A percentile compares a stretch with the other conserved stretches of the same genome.
phyloP scores from a whole-genome alignment of 129 eudicot genomes.

The Saposhnikovia divaricata region DNA sequence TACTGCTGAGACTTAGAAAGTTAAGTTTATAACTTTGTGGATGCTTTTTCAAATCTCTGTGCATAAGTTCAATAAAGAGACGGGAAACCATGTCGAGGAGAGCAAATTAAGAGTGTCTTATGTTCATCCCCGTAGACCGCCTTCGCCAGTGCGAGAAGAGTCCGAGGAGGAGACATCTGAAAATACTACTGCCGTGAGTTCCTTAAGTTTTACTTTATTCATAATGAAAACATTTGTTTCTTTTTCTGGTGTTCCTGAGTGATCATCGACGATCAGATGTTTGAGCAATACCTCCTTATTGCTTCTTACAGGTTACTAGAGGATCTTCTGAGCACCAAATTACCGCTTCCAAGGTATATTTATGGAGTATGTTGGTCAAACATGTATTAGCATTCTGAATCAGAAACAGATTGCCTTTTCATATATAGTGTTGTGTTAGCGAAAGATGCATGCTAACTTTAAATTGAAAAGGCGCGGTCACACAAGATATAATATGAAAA shows the following conservation, averaged over 20 bases:
- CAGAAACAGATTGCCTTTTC: background rate
- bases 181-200: slow-evolving; percentile 14
- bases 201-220: background rate
- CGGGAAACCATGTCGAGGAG: slow-evolving; percentile 24
- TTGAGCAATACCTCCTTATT: background rate
- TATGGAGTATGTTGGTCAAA: background rate
- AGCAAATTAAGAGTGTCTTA: slow-evolving; percentile 26
- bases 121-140: slow-evolving; percentile 28
- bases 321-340: background rate
- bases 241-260: background rate
- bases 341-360: slow-evolving; percentile 1
- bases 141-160: slow-evolving; percentile 29
- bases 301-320: background rate
- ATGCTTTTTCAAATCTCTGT: background rate
- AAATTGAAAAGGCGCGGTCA: no score
- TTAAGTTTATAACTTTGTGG: background rate
- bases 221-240: background rate
- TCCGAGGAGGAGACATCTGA: slow-evolving; percentile 29
- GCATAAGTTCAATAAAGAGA: slow-evolving; percentile 27
- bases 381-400: background rate
- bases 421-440: background rate
- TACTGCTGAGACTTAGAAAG: background rate
- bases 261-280: background rate
- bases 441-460: no score
- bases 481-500: no score